Evolutionary conservation across 2,329 filamentous ascomycete species (phyloP).

Genomic region (Fusarium decemcellulare): DNA sequence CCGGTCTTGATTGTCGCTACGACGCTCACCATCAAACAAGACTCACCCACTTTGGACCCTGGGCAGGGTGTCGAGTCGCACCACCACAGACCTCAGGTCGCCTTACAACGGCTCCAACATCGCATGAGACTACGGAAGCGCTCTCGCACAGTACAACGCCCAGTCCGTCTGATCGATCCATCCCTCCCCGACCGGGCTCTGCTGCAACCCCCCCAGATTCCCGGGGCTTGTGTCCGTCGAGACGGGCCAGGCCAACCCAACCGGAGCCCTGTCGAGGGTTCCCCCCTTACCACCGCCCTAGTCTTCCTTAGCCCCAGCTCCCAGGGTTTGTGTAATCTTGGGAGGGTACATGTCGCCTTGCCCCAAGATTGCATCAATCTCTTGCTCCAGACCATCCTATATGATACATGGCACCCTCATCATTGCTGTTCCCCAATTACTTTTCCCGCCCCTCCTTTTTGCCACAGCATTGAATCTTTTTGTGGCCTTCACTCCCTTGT

Average conservation of each 20-base stretch:
- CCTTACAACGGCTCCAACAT: conserved; percentile 43
- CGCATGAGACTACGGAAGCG: conserved; percentile 43
- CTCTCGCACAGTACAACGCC: conserved; percentile 40
- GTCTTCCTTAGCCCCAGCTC: conserved; percentile 44
- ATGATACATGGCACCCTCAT: conserved; percentile 45
- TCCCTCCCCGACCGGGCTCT: conserved; percentile 41
- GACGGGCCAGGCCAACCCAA: conserved; percentile 45
- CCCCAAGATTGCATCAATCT: conserved; percentile 52
- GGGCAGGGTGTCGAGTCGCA: conserved; percentile 43
- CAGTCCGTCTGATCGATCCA: conserved; percentile 45
- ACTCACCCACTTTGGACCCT: conserved; percentile 27
- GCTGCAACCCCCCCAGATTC: conserved; percentile 47
- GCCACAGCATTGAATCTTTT: conserved; percentile 35
- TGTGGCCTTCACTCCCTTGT: conserved; percentile 14
- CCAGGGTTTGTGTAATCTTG: conserved; percentile 47
- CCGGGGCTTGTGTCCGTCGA: conserved; percentile 47
- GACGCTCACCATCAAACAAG: conserved; percentile 32
- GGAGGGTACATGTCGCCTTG: conserved; percentile 44
- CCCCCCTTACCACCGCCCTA: conserved; percentile 48
- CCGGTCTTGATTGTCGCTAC: conserved; percentile 27
- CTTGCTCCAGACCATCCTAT: conserved; percentile 43
- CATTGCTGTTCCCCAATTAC: conserved; percentile 30
- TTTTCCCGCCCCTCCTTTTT: conserved; percentile 34
- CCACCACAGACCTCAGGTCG: conserved; percentile 43
- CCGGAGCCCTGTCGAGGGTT: conserved; percentile 43